phyloP scores from a whole-genome alignment of 148 eudicot species.

The Pouteria glomerata region DNA sequence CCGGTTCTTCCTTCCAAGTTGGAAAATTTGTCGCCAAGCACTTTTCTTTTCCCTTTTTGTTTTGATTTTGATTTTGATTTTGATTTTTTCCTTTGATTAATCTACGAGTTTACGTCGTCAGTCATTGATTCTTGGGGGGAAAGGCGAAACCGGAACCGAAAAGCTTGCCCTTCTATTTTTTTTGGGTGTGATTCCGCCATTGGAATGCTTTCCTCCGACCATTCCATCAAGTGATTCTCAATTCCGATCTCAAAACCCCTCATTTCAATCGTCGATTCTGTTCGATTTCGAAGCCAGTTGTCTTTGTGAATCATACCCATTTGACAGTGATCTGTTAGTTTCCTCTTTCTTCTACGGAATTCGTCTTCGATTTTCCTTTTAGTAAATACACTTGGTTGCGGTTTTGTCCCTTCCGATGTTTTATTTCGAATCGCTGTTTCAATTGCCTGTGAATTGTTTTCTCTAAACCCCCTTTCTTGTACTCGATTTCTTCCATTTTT shows the following conservation, averaged over 20 bases:
- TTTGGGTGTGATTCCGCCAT: conserved; percentile 4
- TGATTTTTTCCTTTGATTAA: neutral
- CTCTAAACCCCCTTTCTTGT: conserved; percentile 28
- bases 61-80: neutral
- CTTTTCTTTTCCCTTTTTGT: neutral
- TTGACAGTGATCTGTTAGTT: neutral
- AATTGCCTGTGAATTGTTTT: conserved; percentile 31
- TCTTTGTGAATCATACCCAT: neutral
- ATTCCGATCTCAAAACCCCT: neutral
- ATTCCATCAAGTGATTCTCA: neutral
- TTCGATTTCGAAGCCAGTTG: neutral
- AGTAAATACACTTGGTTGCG: conserved; percentile 6
- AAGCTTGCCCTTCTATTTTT: neutral
- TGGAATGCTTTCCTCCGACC: neutral
- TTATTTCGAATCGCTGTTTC: conserved; percentile 29
- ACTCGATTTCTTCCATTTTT: conserved; percentile 42
- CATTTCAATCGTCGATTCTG: neutral
- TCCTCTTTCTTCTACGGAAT: neutral
- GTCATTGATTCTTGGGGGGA: neutral
- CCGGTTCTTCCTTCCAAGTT: neutral
- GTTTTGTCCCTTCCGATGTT: conserved; percentile 50
- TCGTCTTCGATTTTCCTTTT: neutral
- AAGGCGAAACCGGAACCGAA: conserved; percentile 2
- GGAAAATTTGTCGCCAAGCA: conserved; percentile 5
- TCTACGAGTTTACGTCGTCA: neutral